A percentile compares a stretch with the other conserved stretches of the same genome.
These are phyloP conservation scores for Fraxinus anomala DNA, from an alignment of 257 asterid species.

Conservation along the genomic window DNA sequence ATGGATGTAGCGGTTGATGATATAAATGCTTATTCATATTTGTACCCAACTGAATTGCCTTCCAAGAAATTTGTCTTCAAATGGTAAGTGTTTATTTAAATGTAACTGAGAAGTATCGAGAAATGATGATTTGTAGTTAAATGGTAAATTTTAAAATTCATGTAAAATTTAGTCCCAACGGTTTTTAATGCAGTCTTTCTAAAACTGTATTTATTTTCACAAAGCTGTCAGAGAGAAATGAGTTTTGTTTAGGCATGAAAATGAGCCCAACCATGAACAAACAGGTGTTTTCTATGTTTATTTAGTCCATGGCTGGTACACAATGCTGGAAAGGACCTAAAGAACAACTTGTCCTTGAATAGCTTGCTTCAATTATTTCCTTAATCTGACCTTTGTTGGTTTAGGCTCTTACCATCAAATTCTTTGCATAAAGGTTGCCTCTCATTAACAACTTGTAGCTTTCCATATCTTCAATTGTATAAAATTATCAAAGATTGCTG, in stretches of 20 bases:
- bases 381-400: neutral
- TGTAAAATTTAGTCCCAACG: neutral
- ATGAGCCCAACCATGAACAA: neutral
- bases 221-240: neutral
- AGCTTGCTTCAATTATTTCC: neutral
- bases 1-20: constrained; percentile 68
- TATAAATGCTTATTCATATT: constrained; percentile 81
- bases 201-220: neutral
- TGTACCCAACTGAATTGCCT: constrained; percentile 67
- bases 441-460: neutral
- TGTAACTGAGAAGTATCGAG: neutral
- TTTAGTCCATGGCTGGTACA: neutral
- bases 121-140: constrained; percentile 4
- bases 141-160: constrained; percentile 5
- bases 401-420: neutral
- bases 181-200: neutral
- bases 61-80: constrained; percentile 67
- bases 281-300: neutral
- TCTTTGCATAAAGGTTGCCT: neutral
- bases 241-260: neutral
- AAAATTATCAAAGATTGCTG: neutral
- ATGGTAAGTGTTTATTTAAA: constrained; percentile 54
- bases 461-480: neutral
- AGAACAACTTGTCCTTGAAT: neutral
- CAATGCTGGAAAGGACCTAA: neutral